Evolutionary conservation across 140 eudicot species (phyloP).

Genomic region (Ambrosia hybrid): DNA sequence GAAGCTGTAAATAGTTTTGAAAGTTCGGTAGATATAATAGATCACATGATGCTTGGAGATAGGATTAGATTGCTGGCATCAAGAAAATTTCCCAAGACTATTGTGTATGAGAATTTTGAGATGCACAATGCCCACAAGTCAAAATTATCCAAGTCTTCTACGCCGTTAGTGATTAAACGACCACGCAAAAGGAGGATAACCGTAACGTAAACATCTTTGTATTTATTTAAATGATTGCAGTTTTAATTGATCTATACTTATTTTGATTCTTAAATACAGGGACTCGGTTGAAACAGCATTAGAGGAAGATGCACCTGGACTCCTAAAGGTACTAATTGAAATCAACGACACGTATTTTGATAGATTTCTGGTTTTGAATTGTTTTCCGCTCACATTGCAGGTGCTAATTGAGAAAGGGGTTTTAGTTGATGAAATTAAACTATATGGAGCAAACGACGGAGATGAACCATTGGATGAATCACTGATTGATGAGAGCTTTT

Average conservation of each 20-base stretch:
- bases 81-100: constrained; percentile 21
- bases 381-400: constrained; percentile 29
- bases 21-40: constrained; percentile 51
- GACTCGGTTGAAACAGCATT: constrained; percentile 83
- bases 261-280: constrained; percentile 44
- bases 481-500: constrained; percentile 60
- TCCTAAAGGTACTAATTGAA: constrained; percentile 57
- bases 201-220: constrained; percentile 58
- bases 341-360: constrained; percentile 10
- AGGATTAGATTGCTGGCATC: constrained; percentile 66
- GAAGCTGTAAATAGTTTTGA: constrained; percentile 40
- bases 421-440: constrained; percentile 73
- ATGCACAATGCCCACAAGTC: constrained; percentile 36
- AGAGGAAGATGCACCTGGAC: constrained; percentile 99
- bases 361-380: constrained; percentile 1
- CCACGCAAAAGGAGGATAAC: constrained; percentile 77
- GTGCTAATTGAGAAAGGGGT: constrained; percentile 80
- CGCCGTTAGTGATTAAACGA: constrained; percentile 43
- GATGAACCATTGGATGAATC: constrained; percentile 64
- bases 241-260: background rate
- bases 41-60: constrained; percentile 67
- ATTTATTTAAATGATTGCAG: background rate
- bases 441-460: constrained; percentile 67
- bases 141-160: constrained; percentile 37
- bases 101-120: constrained; percentile 19